Evolutionary conservation across 768 basidiomycete species (phyloP), one percentile per base, ranked within the genome.

Genomic region (Serendipita indica): DNA sequence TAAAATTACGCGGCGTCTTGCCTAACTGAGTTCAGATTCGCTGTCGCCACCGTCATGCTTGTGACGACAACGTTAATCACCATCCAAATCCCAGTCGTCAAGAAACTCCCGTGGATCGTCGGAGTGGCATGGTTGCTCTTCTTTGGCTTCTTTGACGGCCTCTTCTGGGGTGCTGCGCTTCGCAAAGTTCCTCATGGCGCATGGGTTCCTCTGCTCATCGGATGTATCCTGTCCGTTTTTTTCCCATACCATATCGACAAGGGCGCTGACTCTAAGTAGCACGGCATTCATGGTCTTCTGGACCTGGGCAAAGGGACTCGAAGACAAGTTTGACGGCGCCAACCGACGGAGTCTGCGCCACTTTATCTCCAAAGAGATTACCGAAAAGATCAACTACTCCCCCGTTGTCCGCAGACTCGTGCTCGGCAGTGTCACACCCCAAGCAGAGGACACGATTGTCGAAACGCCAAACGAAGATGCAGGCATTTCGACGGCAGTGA

Each of bases 141-240:
- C 20, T 83, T 78, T 52, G 82, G 81, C 7, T 84, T 84, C 71
- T 70, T 84, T 57, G 83, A 84, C 66, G 81, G 80, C 62, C 69
- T 82, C 14, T 85, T 85, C 70, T 83, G 79, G 78, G 82, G 81
- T 25, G 79, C 82, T 0, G 68, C 79, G 0, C 64, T 83, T 60
- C 78, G 74, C 64, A 82, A 84, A 66, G 72, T 83, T 3, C 81
- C 82, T 0, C 68, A 73, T 20, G 82, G 83, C 16, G 83, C 81
- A 1, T 85, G 82, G 80, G 81, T 83, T 6, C 80, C 83, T 1
- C 72, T 85, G 10, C 72, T 75, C 64, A 73, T 83, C 37, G 83
- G 81, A 3, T 20, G 68, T 1, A 64, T 80, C 13, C 66, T 83
- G 75, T 77, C 58, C 62, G 75, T 63, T 18, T 3, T 57, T 14